A percentile compares a stretch with the other conserved stretches of the same genome.
Evolutionary conservation across 805 yeast species (phyloP).

Genomic region (Wilhelminamyces savonicus): DNA sequence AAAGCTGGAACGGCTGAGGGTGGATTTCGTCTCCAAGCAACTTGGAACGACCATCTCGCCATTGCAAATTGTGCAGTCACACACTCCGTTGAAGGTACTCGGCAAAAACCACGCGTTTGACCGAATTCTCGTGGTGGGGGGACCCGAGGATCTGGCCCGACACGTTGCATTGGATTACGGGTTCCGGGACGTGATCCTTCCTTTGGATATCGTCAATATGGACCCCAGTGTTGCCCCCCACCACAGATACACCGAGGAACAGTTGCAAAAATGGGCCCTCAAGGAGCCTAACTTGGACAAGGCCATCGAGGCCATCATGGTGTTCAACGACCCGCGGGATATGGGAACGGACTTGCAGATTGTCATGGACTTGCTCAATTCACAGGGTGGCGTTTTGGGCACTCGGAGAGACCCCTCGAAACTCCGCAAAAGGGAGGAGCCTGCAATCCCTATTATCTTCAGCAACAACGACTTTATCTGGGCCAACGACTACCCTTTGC

Average conservation of each 20-base stretch:
- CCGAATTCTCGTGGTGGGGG: conserved; percentile 81
- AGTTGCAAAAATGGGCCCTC: conserved; percentile 37
- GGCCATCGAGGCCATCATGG: conserved; percentile 69
- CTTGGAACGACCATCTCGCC: conserved; percentile 44
- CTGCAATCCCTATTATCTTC: conserved; percentile 67
- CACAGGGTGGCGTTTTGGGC: conserved; percentile 58
- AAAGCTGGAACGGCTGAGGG: conserved; percentile 54
- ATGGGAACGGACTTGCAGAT: conserved; percentile 82
- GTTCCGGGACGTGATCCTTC: conserved; percentile 64
- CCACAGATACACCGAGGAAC: conserved; percentile 44
- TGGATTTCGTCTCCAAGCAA: conserved; percentile 41
- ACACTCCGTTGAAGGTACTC: conserved; percentile 73
- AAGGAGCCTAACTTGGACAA: conserved; percentile 18
- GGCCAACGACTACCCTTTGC: conserved; percentile 75
- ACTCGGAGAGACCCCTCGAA: conserved; percentile 38
- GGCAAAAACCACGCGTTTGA: conserved; percentile 39
- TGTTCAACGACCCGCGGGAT: conserved; percentile 86
- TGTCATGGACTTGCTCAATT: conserved; percentile 61
- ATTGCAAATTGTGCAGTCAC: conserved; percentile 74
- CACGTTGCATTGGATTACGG: conserved; percentile 74
- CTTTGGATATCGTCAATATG: conserved; percentile 62
- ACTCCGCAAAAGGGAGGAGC: conserved; percentile 21
- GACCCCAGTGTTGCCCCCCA: conserved; percentile 64
- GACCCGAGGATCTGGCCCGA: conserved; percentile 62
- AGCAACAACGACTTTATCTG: conserved; percentile 81